phyloP scores from a whole-genome alignment of 768 basidiomycete genomes.

The Suillus plorans region DNA sequence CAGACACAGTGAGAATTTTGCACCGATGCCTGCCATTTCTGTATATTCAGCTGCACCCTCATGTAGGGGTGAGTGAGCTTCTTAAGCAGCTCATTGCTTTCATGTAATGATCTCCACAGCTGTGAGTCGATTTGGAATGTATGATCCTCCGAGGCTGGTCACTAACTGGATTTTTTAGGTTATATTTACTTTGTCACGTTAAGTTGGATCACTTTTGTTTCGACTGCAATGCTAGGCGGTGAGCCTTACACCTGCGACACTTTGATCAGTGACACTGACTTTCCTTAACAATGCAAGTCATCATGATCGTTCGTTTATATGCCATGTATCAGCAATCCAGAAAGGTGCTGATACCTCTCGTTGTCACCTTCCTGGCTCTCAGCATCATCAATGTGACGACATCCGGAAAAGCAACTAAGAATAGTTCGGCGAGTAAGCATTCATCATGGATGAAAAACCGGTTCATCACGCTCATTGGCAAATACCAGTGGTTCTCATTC shows the following conservation, averaged over 20 bases:
- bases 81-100: neutral
- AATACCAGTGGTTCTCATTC: neutral
- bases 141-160: neutral
- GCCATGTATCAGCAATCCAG: neutral
- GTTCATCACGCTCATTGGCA: neutral
- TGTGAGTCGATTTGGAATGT: neutral
- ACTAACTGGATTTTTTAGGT: neutral
- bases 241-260: neutral
- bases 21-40: neutral
- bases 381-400: neutral
- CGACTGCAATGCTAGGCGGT: neutral
- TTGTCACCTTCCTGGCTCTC: neutral
- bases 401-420: neutral
- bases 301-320: neutral
- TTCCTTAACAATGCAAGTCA: neutral
- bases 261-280: neutral
- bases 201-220: neutral
- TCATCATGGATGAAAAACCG: neutral
- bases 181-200: neutral
- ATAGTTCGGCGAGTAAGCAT: neutral
- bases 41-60: neutral
- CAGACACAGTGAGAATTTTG: neutral
- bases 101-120: neutral
- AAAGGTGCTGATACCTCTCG: neutral
- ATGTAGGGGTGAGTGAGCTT: neutral